Conservation (phyloP, 441 rosid species). For the Brassica balearica region DNA sequence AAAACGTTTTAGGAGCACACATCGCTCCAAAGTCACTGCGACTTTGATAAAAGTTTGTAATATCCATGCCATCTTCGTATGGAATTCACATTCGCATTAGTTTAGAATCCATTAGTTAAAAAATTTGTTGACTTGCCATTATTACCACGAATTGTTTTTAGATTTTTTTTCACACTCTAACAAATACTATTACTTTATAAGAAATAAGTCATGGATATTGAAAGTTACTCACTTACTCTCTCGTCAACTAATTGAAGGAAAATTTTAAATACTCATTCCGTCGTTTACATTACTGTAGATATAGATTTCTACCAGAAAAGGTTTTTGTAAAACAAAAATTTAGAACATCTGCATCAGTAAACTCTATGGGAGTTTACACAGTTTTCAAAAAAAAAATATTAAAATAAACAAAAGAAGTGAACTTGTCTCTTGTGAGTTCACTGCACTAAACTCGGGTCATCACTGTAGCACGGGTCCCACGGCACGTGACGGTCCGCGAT, state of each 20-base stretch:
- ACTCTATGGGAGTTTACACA: too few species aligned
- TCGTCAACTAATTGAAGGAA: background rate
- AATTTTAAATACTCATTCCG: background rate
- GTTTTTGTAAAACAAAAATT: background rate
- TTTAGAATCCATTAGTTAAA: background rate
- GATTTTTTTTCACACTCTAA: background rate
- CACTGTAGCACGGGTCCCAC: too few species aligned
- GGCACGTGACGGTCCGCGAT: too few species aligned
- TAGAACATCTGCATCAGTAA: too few species aligned
- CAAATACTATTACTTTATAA: background rate
- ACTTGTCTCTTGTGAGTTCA: too few species aligned
- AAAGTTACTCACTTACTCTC: background rate
- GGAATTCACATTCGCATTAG: background rate
- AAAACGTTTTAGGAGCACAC: conserved; percentile 4
- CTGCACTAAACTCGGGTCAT: too few species aligned
- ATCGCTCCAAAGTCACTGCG: background rate
- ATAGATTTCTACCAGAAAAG: background rate
- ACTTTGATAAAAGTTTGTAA: conserved; percentile 13
- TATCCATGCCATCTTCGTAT: conserved; percentile 1
- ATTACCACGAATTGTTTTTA: conserved; percentile 1
- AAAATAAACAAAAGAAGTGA: too few species aligned
- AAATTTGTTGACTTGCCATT: background rate
- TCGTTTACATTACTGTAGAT: background rate
- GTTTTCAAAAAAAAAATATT: too few species aligned
- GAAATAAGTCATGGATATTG: background rate